Base-by-base conservation (phyloP, 2,329 filamentous ascomycete species). In the Curvularia verruculosa region DNA sequence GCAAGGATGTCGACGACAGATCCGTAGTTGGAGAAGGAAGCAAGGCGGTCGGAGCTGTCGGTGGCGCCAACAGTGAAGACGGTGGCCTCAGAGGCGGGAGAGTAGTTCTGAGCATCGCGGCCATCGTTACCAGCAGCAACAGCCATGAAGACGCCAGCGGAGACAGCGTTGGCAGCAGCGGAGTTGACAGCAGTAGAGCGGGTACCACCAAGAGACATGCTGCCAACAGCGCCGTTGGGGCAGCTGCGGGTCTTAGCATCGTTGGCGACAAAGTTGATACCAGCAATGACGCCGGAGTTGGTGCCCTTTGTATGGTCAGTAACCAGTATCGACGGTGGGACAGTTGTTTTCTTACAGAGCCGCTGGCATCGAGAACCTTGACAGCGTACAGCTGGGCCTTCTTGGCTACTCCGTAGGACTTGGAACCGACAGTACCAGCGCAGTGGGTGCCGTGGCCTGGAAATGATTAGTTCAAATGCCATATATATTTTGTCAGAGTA, bases 1-100 rank as follows among this genome's bases (percentile, higher is more conserved):
- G 74, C 77, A 51, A 77, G 76, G 29, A 77, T 65, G 49, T 78
- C 74, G 41, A 80, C 73, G 13, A 67, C 52, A 23, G 69, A 47
- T 37, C 77, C 78, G 52, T 66, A 79, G 69, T 80, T 80, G 52
- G 69, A 73, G 69, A 78, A 79, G 18, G 63, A 66, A 9, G 78
- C 75, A 19, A 72, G 65, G 1, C 44, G 41, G 63, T 79, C 74
- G 21, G 63, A 66, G 61, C 61, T 73, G 58, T 79, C 75, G 6
- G 71, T 77, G 1, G 77, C 77, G 58, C 73, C 76, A 37, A 79
- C 76, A 40, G 76, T 78, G 66, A 71, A 76, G 23, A 71, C 78
- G 12, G 68, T 68, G 7, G 74, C 43, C 54, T 76, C 75, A 19
- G 75, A 77, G 6, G 77, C 77, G 28, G 77, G 77, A 21, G 75